phyloP scores from a whole-genome alignment of 495 filamentous ascomycete genomes.

The Tuber magnatum region DNA sequence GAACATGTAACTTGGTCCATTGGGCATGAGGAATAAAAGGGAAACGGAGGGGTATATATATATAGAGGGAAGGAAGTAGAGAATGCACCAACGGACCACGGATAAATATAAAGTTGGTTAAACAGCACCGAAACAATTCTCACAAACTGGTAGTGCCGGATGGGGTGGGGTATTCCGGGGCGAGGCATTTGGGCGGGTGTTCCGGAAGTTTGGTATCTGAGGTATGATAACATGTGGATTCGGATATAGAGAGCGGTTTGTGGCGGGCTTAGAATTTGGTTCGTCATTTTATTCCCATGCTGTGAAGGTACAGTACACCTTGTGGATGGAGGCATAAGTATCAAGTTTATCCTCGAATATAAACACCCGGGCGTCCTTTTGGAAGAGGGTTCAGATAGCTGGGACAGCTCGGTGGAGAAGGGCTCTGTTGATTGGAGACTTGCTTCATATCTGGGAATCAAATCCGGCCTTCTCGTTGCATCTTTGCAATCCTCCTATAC shows the following conservation, averaged over 20 bases:
- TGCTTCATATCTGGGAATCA: background rate
- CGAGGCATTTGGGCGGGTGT: too few relatives aligned
- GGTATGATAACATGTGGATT: background rate
- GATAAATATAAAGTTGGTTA: background rate
- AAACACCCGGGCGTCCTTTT: background rate
- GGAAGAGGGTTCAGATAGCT: background rate
- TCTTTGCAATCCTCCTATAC: too few relatives aligned
- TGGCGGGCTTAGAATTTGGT: background rate
- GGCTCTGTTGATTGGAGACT: background rate
- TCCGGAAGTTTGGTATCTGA: too few relatives aligned
- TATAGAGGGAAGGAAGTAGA: background rate
- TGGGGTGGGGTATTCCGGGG: too few relatives aligned
- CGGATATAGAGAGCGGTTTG: background rate
- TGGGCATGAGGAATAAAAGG: too few relatives aligned
- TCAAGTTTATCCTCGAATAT: background rate
- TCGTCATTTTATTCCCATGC: background rate
- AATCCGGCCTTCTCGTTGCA: background rate
- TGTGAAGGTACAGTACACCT: background rate
- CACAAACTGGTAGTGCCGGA: too few relatives aligned
- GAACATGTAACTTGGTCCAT: background rate
- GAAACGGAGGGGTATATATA: background rate
- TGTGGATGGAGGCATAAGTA: background rate
- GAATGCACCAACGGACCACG: background rate
- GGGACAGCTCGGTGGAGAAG: background rate
- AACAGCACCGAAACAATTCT: too few relatives aligned